Evolutionary conservation across 345 rosid species (phyloP).

Genomic region (Microcos paniculata): DNA sequence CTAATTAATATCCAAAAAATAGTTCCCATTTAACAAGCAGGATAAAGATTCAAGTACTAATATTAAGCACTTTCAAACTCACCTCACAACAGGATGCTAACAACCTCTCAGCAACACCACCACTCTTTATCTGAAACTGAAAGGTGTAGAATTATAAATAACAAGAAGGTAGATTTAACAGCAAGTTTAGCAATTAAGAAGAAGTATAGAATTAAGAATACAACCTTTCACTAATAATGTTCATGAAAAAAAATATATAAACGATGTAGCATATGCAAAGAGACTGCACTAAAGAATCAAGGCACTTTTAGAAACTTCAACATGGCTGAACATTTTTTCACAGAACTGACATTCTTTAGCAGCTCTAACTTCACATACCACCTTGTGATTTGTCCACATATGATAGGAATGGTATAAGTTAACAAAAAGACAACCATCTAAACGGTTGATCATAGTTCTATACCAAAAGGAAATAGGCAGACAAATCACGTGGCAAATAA

Average conservation of each 20-base stretch:
- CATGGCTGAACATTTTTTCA: background rate
- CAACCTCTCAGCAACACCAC: slow-evolving; percentile 69
- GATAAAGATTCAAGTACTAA: background rate
- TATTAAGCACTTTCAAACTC: slow-evolving; percentile 21
- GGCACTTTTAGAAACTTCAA: slow-evolving; percentile 4
- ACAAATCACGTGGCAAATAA: background rate
- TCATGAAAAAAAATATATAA: background rate
- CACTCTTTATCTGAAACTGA: slow-evolving; percentile 50
- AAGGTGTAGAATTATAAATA: slow-evolving; percentile 24
- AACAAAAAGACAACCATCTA: background rate
- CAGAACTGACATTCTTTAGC: background rate
- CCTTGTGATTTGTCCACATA: background rate
- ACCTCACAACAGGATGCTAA: slow-evolving; percentile 85
- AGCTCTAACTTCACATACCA: background rate
- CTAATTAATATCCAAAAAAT: background rate
- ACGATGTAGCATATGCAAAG: background rate
- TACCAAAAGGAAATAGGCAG: background rate
- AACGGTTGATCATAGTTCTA: background rate
- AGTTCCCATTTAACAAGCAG: background rate
- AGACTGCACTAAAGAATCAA: no score
- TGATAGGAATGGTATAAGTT: background rate
- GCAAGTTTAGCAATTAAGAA: background rate
- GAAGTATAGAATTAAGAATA: background rate
- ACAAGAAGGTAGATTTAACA: slow-evolving; percentile 19
- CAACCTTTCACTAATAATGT: background rate